A percentile compares a stretch with the other conserved stretches of the same genome.
Evolutionary conservation across 768 basidiomycete genomes (phyloP).

Genomic region (Suillus luteus): DNA sequence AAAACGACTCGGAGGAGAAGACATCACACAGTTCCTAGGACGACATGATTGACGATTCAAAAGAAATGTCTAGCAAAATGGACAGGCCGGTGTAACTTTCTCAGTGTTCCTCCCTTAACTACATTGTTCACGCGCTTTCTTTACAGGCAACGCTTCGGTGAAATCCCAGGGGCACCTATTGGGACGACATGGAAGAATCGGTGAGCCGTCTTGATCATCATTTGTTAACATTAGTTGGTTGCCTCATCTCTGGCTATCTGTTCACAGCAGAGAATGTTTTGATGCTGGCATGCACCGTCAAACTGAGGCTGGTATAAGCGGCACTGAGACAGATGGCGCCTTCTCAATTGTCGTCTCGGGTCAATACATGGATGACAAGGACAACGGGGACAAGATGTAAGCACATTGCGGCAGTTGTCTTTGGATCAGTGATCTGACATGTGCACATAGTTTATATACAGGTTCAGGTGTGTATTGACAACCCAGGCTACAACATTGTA

Average conservation of each 20-base stretch:
- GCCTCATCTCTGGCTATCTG: background rate
- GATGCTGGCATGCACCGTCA: constrained; percentile 23
- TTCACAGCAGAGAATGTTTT: constrained; percentile 16
- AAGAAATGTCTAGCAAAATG: background rate
- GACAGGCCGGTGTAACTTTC: background rate
- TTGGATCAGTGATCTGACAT: constrained; percentile 4
- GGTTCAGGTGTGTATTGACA: constrained; percentile 18
- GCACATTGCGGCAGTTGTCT: constrained; percentile 22
- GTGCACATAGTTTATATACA: constrained; percentile 26
- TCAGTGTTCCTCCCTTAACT: background rate
- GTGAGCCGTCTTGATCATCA: constrained; percentile 14
- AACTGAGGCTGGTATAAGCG: constrained; percentile 21
- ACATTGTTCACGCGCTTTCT: background rate
- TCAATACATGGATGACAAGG: constrained; percentile 26
- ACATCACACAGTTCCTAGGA: background rate
- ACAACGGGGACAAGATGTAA: constrained; percentile 29
- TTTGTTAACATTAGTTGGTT: constrained; percentile 8
- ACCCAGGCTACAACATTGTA: background rate
- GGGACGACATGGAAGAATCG: constrained; percentile 25
- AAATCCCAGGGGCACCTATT: constrained; percentile 24
- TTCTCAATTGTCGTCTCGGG: constrained; percentile 25
- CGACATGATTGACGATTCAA: background rate
- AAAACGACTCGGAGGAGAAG: background rate
- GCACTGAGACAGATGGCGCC: constrained; percentile 14
- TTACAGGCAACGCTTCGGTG: constrained; percentile 26